phyloP scores from a whole-genome alignment of 2,329 filamentous ascomycete species.

The Arthroderma sp. region DNA sequence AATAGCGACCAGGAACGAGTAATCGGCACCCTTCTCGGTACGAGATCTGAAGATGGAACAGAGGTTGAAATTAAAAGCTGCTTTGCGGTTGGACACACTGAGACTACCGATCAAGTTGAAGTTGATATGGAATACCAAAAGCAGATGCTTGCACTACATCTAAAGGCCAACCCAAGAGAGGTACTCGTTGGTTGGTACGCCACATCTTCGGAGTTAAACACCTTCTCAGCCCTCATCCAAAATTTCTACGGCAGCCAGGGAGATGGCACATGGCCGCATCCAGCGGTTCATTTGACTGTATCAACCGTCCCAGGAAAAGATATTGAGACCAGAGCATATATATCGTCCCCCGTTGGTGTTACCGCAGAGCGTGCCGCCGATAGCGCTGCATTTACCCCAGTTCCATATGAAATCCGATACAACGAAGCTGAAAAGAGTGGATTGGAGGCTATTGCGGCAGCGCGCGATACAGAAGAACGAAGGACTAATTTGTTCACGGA shows the following conservation, averaged over 20 bases:
- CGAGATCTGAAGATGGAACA: constrained; percentile 87
- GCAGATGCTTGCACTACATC: constrained; percentile 90
- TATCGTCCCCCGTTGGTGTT: constrained; percentile 86
- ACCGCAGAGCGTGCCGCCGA: constrained; percentile 90
- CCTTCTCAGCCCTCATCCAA: constrained; percentile 94
- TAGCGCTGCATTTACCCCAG: constrained; percentile 93
- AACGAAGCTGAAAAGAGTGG: constrained; percentile 63
- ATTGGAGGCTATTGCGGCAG: constrained; percentile 70
- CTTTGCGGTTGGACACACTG: constrained; percentile 96
- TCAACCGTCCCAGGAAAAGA: constrained; percentile 78
- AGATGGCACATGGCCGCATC: constrained; percentile 92
- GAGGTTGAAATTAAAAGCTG: constrained; percentile 92
- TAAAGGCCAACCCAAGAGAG: constrained; percentile 88
- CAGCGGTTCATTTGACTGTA: constrained; percentile 93
- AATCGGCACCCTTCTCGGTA: constrained; percentile 88
- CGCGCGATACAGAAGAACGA: constrained; percentile 65
- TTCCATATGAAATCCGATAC: constrained; percentile 88
- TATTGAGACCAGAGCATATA: constrained; percentile 85
- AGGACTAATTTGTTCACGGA: constrained; percentile 65
- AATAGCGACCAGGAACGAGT: constrained; percentile 88
- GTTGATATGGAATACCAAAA: constrained; percentile 99
- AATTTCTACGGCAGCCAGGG: constrained; percentile 98
- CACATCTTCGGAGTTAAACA: constrained; percentile 92
- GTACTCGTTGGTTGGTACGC: constrained; percentile 97
- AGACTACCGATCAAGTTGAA: constrained; percentile 96